Percentiles rank a stretch among this genome's conserved stretches.
Conservation (phyloP, 768 basidiomycete species). For the Tubosaeta sp. region DNA sequence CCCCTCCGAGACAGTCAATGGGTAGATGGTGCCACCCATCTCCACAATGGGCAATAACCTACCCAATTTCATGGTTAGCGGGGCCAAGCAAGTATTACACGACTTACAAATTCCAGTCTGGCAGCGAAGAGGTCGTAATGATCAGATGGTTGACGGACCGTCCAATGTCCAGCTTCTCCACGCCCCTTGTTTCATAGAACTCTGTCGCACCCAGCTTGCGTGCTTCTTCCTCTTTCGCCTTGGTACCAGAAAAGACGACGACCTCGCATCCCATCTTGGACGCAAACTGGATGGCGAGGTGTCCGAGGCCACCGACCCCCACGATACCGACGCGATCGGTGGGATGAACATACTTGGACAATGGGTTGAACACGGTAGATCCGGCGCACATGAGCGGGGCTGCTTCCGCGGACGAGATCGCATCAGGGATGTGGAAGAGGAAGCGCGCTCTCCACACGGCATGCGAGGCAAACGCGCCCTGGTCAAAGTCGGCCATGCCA, state of each 20-base stretch:
- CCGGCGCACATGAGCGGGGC: slow-evolving; percentile 38
- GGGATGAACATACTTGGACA: slow-evolving; percentile 23
- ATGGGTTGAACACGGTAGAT: slow-evolving; percentile 30
- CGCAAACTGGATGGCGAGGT: slow-evolving; percentile 37
- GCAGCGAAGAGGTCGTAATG: slow-evolving; percentile 27
- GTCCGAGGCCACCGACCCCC: slow-evolving; percentile 36
- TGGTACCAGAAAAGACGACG: slow-evolving; percentile 32
- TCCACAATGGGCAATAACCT: slow-evolving; percentile 28
- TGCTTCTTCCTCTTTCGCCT: slow-evolving; percentile 33
- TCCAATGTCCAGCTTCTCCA: slow-evolving; percentile 22
- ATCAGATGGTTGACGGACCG: slow-evolving; percentile 29
- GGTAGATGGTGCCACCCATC: slow-evolving; percentile 20
- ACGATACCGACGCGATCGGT: slow-evolving; percentile 34
- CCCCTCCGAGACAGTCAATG: slow-evolving; percentile 21
- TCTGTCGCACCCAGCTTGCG: slow-evolving; percentile 32
- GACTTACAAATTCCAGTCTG: slow-evolving; percentile 32
- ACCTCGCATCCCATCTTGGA: slow-evolving; percentile 38
- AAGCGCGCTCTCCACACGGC: slow-evolving; percentile 33
- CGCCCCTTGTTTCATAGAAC: slow-evolving; percentile 31
- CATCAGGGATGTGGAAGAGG: slow-evolving; percentile 33
- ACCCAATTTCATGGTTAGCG: not conserved
- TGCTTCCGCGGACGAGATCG: slow-evolving; percentile 27
- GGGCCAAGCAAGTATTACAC: too few species aligned
- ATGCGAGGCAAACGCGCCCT: slow-evolving; percentile 35
- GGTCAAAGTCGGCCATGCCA: slow-evolving; percentile 23